Base-by-base conservation (phyloP, 371 early-diverging fungal species). In the Mortierella sp. region DNA sequence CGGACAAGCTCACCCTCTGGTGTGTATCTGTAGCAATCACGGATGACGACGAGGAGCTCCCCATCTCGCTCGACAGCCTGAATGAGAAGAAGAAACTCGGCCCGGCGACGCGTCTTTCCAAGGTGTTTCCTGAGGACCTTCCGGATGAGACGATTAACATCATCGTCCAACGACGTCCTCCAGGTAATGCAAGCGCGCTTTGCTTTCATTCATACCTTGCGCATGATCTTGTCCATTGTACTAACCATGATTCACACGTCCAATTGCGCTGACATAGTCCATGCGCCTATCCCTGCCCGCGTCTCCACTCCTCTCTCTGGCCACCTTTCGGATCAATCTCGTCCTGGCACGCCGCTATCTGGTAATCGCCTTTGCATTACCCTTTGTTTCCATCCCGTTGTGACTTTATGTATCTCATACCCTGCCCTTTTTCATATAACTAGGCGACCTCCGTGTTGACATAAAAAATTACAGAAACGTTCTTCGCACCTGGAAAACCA, bases 401-500 rank as follows among this genome's bases (percentile, higher is more conserved):
- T n/a, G n/a, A n/a, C n/a, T n/a, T 31, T 24, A 68, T 43, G 10
- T 22, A 4, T 63, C 72, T 50, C 26, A 26, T 52, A 50, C 31
- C 39, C 34, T 2, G 67, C 37, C 47, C 24, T 13, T 58, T 73
- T 45, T 34, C 47, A 43, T 41, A 24, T 40, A 50, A 50, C 37
- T 47, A 74, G 75, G 70, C 26, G 53, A 74, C 26, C 70, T 75
- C 70, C 64, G 68, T 64, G 66, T 52, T 7, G 64, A 74, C 48
- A 68, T 74, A 48, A 74, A 52, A 7, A 41, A 70, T 70, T 58
- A 66, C 67, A 10, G 61, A 66, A 34, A 65, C 37, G 39, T 70
- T 76, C 55, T 70, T 76, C 47, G 66, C 70, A 0, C 61, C 70
- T n/a, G 61, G 66, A 76, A n/a, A n/a, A n/a, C 37, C 64, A 39